These are phyloP conservation scores for Sugiyamaella americana DNA, from an alignment of 805 yeast species.

Conservation along the genomic window DNA sequence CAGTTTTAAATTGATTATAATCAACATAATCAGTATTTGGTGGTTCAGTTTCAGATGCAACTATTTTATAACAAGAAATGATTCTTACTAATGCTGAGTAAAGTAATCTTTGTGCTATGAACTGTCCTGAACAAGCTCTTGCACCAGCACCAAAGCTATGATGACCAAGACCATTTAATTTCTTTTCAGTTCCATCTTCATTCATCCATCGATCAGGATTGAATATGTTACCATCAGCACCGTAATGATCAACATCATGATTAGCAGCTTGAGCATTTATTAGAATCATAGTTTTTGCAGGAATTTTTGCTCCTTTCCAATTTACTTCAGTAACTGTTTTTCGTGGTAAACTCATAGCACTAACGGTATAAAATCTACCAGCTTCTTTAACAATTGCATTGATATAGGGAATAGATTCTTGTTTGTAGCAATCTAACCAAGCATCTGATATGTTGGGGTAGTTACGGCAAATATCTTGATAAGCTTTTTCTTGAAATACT, in stretches of 20 bases:
- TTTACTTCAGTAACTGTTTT: slow-evolving; percentile 47
- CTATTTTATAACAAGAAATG: slow-evolving; percentile 43
- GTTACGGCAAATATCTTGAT: slow-evolving; percentile 35
- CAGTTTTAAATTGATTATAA: slow-evolving; percentile 22
- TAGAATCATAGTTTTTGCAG: slow-evolving; percentile 48
- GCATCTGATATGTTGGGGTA: slow-evolving; percentile 28
- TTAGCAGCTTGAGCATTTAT: slow-evolving; percentile 71
- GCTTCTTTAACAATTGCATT: slow-evolving; percentile 61
- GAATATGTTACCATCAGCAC: slow-evolving; percentile 25
- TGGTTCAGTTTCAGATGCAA: slow-evolving; percentile 21
- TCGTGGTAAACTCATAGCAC: slow-evolving; percentile 63
- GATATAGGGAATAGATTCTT: slow-evolving; percentile 42
- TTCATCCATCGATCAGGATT: slow-evolving; percentile 30
- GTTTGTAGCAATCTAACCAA: slow-evolving; percentile 24
- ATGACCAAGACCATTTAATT: slow-evolving; percentile 17
- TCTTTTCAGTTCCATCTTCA: slow-evolving; percentile 20
- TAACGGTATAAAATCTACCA: slow-evolving; percentile 54
- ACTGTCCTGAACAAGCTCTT: slow-evolving; percentile 59
- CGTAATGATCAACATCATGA: slow-evolving; percentile 42
- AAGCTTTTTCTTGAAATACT: slow-evolving; percentile 43
- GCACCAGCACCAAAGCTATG: slow-evolving; percentile 50
- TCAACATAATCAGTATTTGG: slow-evolving; percentile 25
- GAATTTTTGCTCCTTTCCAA: slow-evolving; percentile 41
- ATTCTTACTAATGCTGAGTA: slow-evolving; percentile 48
- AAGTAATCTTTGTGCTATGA: slow-evolving; percentile 53